A percentile compares a stretch with the other conserved stretches of the same genome.
These are phyloP conservation scores for Kuraishia ogatae DNA, from an alignment of 805 yeast genomes.

Conservation along the genomic window DNA sequence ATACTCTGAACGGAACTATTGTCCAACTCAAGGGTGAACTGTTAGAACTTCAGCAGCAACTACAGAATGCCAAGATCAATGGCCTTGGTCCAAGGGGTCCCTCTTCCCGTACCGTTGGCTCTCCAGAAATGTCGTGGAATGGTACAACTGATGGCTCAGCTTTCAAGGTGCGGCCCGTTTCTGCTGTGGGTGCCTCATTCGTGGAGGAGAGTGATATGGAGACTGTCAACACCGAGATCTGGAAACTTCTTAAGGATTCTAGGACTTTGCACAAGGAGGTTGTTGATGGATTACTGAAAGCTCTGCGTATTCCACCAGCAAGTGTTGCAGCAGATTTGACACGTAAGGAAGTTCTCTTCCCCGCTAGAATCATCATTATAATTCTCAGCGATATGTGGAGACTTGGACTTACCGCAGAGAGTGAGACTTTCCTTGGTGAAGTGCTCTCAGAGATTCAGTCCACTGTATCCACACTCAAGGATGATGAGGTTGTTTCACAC, in stretches of 20 bases:
- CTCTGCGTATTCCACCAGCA: slow-evolving; percentile 77
- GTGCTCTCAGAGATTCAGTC: slow-evolving; percentile 82
- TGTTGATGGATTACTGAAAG: slow-evolving; percentile 77
- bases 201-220: slow-evolving; percentile 48
- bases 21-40: slow-evolving; percentile 38
- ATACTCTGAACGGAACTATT: slow-evolving; percentile 56
- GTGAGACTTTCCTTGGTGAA: slow-evolving; percentile 85
- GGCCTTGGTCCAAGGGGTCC: slow-evolving; percentile 11
- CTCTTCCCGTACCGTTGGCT: slow-evolving; percentile 11
- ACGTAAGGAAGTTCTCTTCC: slow-evolving; percentile 88
- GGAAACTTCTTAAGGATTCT: slow-evolving; percentile 62
- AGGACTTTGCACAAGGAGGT: slow-evolving; percentile 72
- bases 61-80: slow-evolving; percentile 8
- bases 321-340: slow-evolving; percentile 77
- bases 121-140: slow-evolving; percentile 1
- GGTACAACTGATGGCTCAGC: background rate
- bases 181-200: slow-evolving; percentile 49
- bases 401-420: slow-evolving; percentile 83
- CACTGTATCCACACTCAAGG: slow-evolving; percentile 69
- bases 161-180: slow-evolving; percentile 46
- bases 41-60: slow-evolving; percentile 22
- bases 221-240: slow-evolving; percentile 69
- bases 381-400: slow-evolving; percentile 98
- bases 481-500: slow-evolving; percentile 79
- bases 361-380: slow-evolving; percentile 89